Evolutionary conservation across 1,284 basidiomycete species (phyloP).

Genomic region (Moniliophthora roreri): DNA sequence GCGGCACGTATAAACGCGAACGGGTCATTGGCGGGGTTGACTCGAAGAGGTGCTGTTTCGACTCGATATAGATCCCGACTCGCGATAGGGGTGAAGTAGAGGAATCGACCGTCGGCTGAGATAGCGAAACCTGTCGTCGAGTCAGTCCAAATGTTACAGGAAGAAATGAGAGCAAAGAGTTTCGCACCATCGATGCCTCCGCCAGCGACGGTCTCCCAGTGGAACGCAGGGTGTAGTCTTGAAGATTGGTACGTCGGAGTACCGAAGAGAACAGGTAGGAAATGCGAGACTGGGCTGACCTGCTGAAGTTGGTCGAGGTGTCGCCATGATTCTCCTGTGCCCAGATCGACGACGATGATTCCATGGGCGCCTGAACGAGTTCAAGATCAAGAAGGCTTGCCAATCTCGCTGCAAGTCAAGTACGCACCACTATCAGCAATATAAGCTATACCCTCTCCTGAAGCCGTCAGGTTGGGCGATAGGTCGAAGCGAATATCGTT

Average conservation of each 20-base stretch:
- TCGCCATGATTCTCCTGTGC: conserved; percentile 29
- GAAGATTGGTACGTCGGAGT: conserved; percentile 18
- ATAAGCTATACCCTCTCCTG: conserved; percentile 27
- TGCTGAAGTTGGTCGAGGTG: conserved; percentile 24
- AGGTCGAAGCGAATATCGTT: conserved; percentile 31
- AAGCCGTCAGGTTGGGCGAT: conserved; percentile 16
- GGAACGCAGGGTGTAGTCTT: conserved; percentile 12
- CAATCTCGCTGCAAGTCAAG: not conserved
- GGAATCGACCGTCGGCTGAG: conserved; percentile 23
- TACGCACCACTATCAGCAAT: conserved; percentile 26
- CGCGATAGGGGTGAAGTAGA: conserved; percentile 26
- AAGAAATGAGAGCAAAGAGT: not conserved
- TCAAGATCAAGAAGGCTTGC: not conserved
- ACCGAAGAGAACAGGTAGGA: conserved; percentile 26
- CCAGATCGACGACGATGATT: conserved; percentile 27
- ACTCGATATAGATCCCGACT: conserved; percentile 28
- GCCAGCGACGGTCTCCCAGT: conserved; percentile 17
- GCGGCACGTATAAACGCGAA: conserved; percentile 19
- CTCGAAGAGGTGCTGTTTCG: conserved; percentile 24
- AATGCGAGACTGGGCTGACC: conserved; percentile 19
- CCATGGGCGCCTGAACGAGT: conserved; percentile 22
- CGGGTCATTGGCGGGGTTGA: conserved; percentile 19
- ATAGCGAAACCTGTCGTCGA: conserved; percentile 19
- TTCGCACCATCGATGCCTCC: conserved; percentile 17
- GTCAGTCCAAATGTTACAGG: not conserved